phyloP scores from a whole-genome alignment of 345 rosid species.

The Mangifera indica region DNA sequence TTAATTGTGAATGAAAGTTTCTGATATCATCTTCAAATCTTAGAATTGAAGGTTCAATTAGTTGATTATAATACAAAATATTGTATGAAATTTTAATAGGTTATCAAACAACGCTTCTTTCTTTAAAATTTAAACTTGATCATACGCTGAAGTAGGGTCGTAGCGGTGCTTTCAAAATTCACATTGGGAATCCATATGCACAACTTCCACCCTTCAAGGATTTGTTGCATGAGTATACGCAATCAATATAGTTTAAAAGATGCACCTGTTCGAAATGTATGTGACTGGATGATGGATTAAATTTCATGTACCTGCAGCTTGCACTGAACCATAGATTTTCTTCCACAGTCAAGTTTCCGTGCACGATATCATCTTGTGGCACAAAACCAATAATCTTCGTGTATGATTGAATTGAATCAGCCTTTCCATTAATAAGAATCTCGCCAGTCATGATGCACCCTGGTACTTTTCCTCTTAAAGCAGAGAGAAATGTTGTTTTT shows the following conservation, averaged over 20 bases:
- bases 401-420: conserved; percentile 77
- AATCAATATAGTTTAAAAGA: background rate
- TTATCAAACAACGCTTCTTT: conserved; percentile 1
- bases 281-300: background rate
- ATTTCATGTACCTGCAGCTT: conserved; percentile 76
- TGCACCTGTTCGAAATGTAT: background rate
- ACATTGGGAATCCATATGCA: background rate
- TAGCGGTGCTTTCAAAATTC: background rate
- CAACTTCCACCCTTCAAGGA: background rate
- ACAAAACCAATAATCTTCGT: conserved; percentile 91
- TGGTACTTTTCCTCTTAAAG: conserved; percentile 83
- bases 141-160: background rate
- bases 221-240: background rate
- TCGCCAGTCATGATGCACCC: conserved; percentile 73
- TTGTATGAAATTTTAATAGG: background rate
- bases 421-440: conserved; percentile 84
- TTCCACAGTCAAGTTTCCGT: conserved; percentile 94
- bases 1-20: background rate
- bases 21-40: background rate
- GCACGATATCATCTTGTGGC: conserved; percentile 98
- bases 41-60: conserved; percentile 1
- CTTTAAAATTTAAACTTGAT: background rate
- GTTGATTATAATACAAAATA: background rate
- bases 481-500: conserved; percentile 91
- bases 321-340: conserved; percentile 99